A percentile compares a stretch with the other conserved stretches of the same genome.
Conservation (phyloP, 139 green algal genomes). For the Pseudopediastrum boryanum region DNA sequence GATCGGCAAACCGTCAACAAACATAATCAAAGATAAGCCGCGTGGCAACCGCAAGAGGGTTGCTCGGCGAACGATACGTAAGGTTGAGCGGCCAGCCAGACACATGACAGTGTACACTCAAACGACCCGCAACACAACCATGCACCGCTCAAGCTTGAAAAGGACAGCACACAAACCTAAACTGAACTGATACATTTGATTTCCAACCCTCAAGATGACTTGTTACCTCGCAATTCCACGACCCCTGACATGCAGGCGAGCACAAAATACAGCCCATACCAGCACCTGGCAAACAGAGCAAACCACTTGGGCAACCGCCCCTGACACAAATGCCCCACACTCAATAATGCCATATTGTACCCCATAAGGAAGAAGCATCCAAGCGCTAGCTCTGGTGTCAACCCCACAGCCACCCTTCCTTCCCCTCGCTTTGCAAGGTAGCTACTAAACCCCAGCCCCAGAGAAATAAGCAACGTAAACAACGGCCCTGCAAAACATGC, state of each 20-base stretch:
- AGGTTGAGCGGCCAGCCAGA: too few species aligned
- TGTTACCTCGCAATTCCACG: not conserved
- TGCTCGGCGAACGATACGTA: too few species aligned
- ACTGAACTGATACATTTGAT: too few species aligned
- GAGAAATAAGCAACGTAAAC: conserved; percentile 89
- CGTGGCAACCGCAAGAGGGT: too few species aligned
- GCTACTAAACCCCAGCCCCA: conserved; percentile 66
- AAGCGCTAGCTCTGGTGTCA: conserved; percentile 64
- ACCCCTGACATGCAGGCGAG: conserved; percentile 15
- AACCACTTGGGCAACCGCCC: conserved; percentile 62
- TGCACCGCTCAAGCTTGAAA: too few species aligned
- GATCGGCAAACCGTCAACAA: too few species aligned
- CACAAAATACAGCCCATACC: conserved; percentile 72
- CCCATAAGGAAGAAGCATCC: conserved; percentile 64
- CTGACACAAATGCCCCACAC: conserved; percentile 53
- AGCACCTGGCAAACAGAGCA: conserved; percentile 70
- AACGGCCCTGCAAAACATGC: conserved; percentile 91
- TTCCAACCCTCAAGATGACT: too few species aligned
- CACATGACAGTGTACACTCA: too few species aligned
- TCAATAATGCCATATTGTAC: conserved; percentile 63
- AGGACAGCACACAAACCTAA: too few species aligned
- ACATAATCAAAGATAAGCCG: too few species aligned
- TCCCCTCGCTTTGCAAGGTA: conserved; percentile 49
- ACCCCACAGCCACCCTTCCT: conserved; percentile 33
- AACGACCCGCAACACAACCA: too few species aligned